phyloP scores from a whole-genome alignment of 305 asterid genomes.

The Fraxinus sp. region DNA sequence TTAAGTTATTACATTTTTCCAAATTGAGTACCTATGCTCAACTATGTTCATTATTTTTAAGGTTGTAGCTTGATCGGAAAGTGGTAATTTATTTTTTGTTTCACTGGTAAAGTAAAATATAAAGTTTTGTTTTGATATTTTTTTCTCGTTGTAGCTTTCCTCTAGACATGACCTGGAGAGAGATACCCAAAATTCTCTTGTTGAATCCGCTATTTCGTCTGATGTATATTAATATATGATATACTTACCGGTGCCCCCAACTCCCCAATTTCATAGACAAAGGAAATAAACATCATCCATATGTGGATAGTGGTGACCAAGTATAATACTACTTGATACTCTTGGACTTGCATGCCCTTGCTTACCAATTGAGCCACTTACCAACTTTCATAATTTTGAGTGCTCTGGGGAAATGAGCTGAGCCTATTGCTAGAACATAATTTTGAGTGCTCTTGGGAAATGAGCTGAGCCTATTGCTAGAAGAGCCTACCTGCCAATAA shows the following conservation, averaged over 20 bases:
- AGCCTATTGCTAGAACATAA: background rate
- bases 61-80: background rate
- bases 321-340: background rate
- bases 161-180: background rate
- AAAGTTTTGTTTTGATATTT: background rate
- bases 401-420: background rate
- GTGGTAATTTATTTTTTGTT: background rate
- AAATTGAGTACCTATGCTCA: background rate
- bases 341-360: background rate
- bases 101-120: background rate
- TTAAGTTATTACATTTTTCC: background rate
- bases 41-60: background rate
- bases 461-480: background rate
- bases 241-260: background rate
- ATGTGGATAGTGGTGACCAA: background rate
- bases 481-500: conserved; percentile 1
- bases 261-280: background rate
- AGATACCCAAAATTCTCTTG: background rate
- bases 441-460: too few relatives aligned
- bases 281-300: background rate
- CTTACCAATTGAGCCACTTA: background rate
- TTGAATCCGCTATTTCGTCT: background rate
- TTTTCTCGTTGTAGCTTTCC: background rate
- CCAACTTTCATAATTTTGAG: background rate
- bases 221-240: background rate